These are phyloP conservation scores for Hortaea werneckii DNA, from an alignment of 2,329 filamentous ascomycete genomes.

Conservation along the genomic window DNA sequence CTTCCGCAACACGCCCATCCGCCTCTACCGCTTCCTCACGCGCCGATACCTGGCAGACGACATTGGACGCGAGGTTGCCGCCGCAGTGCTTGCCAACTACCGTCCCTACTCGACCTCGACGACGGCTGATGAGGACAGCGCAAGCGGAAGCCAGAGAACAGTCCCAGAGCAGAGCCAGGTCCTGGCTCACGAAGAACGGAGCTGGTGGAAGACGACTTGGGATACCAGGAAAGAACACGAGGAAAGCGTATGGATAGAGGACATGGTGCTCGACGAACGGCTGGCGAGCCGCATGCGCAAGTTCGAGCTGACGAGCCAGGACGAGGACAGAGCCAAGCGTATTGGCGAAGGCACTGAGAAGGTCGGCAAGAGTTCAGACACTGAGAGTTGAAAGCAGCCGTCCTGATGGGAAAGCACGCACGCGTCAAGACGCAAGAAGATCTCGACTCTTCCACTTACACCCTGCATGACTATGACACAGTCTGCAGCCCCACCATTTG, in stretches of 20 bases:
- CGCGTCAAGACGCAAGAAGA: too few species aligned
- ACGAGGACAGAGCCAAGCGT: slow-evolving; percentile 55
- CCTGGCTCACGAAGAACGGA: slow-evolving; percentile 60
- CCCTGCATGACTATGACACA: too few species aligned
- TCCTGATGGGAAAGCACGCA: not conserved
- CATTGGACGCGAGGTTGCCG: slow-evolving; percentile 78
- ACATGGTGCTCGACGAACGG: slow-evolving; percentile 64
- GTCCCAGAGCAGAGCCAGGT: slow-evolving; percentile 54
- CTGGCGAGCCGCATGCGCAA: slow-evolving; percentile 70
- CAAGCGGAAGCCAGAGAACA: slow-evolving; percentile 17
- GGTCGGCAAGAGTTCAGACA: not conserved
- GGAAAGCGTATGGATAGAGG: slow-evolving; percentile 60
- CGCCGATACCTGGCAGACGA: slow-evolving; percentile 75
- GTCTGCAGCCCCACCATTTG: too few species aligned
- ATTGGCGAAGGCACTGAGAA: slow-evolving; percentile 14
- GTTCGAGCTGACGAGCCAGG: slow-evolving; percentile 59
- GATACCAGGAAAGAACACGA: slow-evolving; percentile 39
- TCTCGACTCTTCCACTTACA: too few species aligned
- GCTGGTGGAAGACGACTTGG: slow-evolving; percentile 76
- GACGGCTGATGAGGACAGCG: slow-evolving; percentile 10
- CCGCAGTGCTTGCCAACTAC: slow-evolving; percentile 56
- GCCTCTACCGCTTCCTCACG: slow-evolving; percentile 80
- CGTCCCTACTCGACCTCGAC: slow-evolving; percentile 33
- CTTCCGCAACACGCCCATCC: slow-evolving; percentile 78
- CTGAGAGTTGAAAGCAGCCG: not conserved